Conservation (phyloP, 129 eudicot genomes). For the Pseudognaphalium luteoalbum region DNA sequence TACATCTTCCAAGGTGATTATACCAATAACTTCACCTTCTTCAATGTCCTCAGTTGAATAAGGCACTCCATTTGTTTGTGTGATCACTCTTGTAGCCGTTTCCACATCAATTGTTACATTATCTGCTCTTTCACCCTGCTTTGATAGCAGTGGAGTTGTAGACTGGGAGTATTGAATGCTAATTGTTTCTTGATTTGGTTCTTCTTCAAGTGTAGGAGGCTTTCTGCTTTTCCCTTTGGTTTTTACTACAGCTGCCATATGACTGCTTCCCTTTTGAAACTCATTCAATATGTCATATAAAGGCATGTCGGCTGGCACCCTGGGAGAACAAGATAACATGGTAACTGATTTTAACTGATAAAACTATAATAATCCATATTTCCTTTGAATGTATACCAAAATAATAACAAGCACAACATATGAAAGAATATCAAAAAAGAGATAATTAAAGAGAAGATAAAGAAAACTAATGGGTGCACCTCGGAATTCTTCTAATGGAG, state of each 20-base stretch:
- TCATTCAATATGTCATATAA: conserved; percentile 93
- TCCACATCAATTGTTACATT: conserved; percentile 70
- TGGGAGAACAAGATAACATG: conserved; percentile 26
- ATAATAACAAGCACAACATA: not conserved
- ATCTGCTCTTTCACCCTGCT: conserved; percentile 45
- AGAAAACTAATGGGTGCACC: conserved; percentile 36
- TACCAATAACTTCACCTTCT: conserved; percentile 90
- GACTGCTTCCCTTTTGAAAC: conserved; percentile 98
- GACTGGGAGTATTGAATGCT: conserved; percentile 34
- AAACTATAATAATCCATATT: not conserved
- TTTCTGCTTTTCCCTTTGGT: conserved; percentile 48
- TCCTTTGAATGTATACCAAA: not conserved
- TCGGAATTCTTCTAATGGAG: conserved; percentile 94
- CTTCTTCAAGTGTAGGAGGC: conserved; percentile 44
- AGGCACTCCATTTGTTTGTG: conserved; percentile 38
- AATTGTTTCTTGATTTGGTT: conserved; percentile 42
- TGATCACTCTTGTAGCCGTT: conserved; percentile 17
- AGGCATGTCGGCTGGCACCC: conserved; percentile 99
- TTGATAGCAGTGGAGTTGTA: conserved; percentile 40
- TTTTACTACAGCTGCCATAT: conserved; percentile 98
- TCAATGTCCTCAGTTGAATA: conserved; percentile 62
- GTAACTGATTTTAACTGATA: not conserved
- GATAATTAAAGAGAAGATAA: not conserved
- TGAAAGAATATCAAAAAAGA: not conserved
- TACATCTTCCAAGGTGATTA: conserved; percentile 96